phyloP scores from a whole-genome alignment of 192 early-diverging fungal species.

The Podila minutissima region DNA sequence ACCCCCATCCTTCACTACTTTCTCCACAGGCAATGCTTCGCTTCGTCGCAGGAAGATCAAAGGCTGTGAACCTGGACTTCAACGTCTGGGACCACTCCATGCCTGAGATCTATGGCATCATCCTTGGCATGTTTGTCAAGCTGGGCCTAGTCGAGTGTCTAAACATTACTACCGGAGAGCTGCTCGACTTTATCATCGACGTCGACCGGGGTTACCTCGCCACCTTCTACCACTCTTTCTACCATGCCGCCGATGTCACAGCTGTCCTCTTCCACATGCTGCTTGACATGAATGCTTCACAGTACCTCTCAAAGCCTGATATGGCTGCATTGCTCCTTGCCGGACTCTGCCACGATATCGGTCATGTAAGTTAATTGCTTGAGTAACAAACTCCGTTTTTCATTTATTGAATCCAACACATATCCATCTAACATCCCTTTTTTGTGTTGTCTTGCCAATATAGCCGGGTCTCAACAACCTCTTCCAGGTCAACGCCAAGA shows the following conservation, averaged over 20 bases:
- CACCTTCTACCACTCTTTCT: slow-evolving; percentile 94
- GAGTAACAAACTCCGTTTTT: background rate
- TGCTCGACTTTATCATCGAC: slow-evolving; percentile 89
- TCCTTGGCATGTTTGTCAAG: slow-evolving; percentile 81
- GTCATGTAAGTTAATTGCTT: slow-evolving; percentile 67
- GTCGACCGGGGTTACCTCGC: slow-evolving; percentile 83
- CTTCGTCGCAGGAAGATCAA: slow-evolving; percentile 54
- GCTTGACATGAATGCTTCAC: slow-evolving; percentile 69
- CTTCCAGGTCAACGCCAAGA: slow-evolving; percentile 88
- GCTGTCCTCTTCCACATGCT: slow-evolving; percentile 85
- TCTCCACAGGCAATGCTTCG: slow-evolving; percentile 59
- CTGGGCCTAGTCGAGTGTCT: slow-evolving; percentile 70
- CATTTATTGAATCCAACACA: background rate
- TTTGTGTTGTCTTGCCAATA: slow-evolving; percentile 8
- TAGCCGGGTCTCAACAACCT: slow-evolving; percentile 93
- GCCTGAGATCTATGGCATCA: slow-evolving; percentile 84
- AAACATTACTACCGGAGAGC: slow-evolving; percentile 65
- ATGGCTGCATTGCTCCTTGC: slow-evolving; percentile 81
- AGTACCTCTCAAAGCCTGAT: slow-evolving; percentile 75
- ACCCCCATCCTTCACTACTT: background rate
- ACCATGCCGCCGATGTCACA: slow-evolving; percentile 91
- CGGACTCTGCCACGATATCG: slow-evolving; percentile 91
- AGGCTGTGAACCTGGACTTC: slow-evolving; percentile 55
- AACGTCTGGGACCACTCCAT: slow-evolving; percentile 71
- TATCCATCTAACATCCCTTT: background rate